Conservation (phyloP, 805 yeast species). For the Isabelozyma gotoi region DNA sequence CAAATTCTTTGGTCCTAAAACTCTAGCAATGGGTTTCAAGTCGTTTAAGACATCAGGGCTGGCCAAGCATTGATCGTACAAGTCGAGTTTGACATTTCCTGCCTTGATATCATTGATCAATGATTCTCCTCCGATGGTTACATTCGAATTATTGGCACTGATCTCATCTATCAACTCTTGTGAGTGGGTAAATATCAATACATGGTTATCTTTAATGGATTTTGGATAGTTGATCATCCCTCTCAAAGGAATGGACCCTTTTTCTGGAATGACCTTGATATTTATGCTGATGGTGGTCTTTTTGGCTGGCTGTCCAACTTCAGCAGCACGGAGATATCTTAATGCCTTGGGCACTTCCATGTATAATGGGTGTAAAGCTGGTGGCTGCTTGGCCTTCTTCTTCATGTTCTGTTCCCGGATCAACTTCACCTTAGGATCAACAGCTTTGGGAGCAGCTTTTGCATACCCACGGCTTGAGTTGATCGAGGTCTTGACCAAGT, state of each 20-base stretch:
- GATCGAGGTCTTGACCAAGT: constrained; percentile 1
- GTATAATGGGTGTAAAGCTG: constrained; percentile 56
- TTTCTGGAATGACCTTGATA: constrained; percentile 65
- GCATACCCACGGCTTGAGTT: constrained; percentile 2
- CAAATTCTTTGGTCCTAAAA: constrained; percentile 83
- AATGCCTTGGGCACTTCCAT: constrained; percentile 74
- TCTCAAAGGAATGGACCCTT: constrained; percentile 71
- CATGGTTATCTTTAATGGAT: constrained; percentile 62
- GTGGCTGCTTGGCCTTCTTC: constrained; percentile 34
- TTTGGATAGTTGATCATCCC: constrained; percentile 75
- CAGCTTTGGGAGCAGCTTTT: constrained; percentile 7
- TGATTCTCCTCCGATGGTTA: constrained; percentile 68
- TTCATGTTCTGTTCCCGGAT: constrained; percentile 23
- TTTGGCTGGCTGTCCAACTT: constrained; percentile 78
- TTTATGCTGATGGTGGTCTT: constrained; percentile 66
- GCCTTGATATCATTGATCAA: constrained; percentile 60
- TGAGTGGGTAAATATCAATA: constrained; percentile 67
- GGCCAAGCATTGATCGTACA: constrained; percentile 75
- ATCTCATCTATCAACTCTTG: constrained; percentile 54
- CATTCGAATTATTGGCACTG: constrained; percentile 46
- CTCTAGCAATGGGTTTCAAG: constrained; percentile 68
- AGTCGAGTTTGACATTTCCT: constrained; percentile 47
- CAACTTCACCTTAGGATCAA: constrained; percentile 20
- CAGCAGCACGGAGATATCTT: constrained; percentile 81
- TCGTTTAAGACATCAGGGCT: constrained; percentile 76